Percentiles rank a stretch among this genome's conserved stretches.
Conservation (phyloP, 1,139 yeast genomes). For the Lodderomyces pseudojiufengensis region DNA sequence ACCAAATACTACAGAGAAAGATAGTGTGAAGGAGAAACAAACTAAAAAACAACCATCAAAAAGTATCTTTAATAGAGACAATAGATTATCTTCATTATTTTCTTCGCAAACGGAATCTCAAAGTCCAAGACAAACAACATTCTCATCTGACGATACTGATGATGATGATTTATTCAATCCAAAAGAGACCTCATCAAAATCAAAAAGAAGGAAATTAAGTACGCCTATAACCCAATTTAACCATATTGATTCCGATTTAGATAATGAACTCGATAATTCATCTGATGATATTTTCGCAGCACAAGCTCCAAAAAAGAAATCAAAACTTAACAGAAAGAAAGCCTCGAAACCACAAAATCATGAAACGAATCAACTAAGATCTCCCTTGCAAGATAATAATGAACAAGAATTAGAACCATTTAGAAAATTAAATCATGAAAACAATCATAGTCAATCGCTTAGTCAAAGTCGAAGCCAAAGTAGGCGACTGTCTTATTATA, state of each 20-base stretch:
- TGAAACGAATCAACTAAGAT: slow-evolving; percentile 5
- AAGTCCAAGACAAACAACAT: background rate
- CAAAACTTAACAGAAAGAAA: too few relatives aligned
- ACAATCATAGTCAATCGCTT: slow-evolving; percentile 1
- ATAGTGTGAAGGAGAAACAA: too few relatives aligned
- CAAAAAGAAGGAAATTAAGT: slow-evolving; percentile 17
- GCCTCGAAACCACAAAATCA: background rate
- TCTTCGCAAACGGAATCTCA: slow-evolving; percentile 3
- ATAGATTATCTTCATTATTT: slow-evolving; percentile 8
- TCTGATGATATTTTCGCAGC: slow-evolving; percentile 3
- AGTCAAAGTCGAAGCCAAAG: slow-evolving; percentile 12
- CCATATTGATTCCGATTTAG: slow-evolving; percentile 19
- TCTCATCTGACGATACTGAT: slow-evolving; percentile 29
- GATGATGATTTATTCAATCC: slow-evolving; percentile 37
- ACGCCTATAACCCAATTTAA: slow-evolving; percentile 27
- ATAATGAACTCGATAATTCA: slow-evolving; percentile 9
- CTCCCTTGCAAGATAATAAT: slow-evolving; percentile 7
- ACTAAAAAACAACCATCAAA: background rate
- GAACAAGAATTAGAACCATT: background rate
- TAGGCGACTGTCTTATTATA: slow-evolving; percentile 49
- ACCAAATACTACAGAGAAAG: too few relatives aligned
- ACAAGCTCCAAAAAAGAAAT: background rate
- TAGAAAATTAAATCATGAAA: background rate
- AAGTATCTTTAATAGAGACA: slow-evolving; percentile 7
- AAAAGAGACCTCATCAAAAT: slow-evolving; percentile 22